phyloP scores from a whole-genome alignment of 257 asterid genomes.

The Capsicum pubescens region DNA sequence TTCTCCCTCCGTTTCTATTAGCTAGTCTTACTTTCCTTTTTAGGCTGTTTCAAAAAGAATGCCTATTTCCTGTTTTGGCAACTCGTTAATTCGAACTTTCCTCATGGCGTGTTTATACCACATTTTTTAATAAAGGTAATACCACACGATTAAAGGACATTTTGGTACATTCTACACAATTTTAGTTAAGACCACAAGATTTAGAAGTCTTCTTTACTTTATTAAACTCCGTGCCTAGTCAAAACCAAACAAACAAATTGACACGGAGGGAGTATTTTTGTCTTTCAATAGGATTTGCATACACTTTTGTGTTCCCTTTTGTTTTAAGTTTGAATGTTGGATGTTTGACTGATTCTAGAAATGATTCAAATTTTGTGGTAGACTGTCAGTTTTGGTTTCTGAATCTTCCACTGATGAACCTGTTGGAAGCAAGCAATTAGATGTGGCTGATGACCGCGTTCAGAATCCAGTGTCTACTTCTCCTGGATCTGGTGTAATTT shows the following conservation, averaged over 20 bases:
- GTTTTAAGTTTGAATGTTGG: neutral
- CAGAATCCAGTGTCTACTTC: slow-evolving; percentile 70
- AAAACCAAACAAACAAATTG: no score
- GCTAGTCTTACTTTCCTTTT: no score
- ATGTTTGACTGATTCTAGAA: slow-evolving; percentile 25
- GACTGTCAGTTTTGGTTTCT: slow-evolving; percentile 58
- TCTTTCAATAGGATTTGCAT: neutral
- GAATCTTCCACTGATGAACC: slow-evolving; percentile 63
- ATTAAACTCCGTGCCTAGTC: no score
- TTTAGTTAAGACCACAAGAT: no score
- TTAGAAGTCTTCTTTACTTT: no score
- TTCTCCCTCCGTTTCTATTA: neutral
- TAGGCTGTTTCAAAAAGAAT: no score
- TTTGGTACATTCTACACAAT: no score
- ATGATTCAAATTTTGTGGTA: slow-evolving; percentile 45
- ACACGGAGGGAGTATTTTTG: neutral
- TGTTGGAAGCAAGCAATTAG: slow-evolving; percentile 54
- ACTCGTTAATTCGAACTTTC: no score
- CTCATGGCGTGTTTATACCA: no score
- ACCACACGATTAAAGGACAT: no score
- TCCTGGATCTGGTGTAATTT: slow-evolving; percentile 58
- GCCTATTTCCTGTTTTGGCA: no score
- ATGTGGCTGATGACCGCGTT: slow-evolving; percentile 54
- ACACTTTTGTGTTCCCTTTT: neutral
- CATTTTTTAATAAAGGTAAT: no score